Evolutionary conservation across 352 stramenopile genomes (phyloP).

Genomic region (Lagenidium giganteum): DNA sequence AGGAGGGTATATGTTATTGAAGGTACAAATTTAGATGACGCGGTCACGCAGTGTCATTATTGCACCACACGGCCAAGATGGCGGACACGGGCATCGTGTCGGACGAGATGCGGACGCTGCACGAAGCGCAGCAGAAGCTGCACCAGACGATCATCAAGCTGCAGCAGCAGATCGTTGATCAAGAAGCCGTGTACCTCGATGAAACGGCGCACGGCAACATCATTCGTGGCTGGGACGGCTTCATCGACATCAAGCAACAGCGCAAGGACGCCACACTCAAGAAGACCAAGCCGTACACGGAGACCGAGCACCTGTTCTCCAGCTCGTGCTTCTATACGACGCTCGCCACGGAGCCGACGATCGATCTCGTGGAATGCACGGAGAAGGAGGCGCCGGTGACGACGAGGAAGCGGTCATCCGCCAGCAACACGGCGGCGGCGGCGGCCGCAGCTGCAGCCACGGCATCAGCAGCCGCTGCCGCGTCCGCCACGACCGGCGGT

Average conservation of each 20-base stretch:
- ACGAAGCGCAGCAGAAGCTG: constrained; percentile 48
- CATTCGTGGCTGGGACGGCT: constrained; percentile 75
- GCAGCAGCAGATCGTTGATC: constrained; percentile 60
- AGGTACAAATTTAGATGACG: no score
- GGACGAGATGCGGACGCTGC: constrained; percentile 53
- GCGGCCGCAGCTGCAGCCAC: no score
- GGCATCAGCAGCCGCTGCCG: no score
- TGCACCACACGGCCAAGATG: neutral
- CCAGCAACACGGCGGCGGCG: constrained; percentile 15
- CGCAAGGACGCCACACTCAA: constrained; percentile 60
- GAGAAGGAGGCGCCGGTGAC: no score
- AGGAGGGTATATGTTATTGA: no score
- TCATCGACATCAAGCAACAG: constrained; percentile 59
- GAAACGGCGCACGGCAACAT: constrained; percentile 80
- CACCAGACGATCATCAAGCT: constrained; percentile 51
- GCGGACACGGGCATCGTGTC: no score
- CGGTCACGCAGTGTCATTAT: no score
- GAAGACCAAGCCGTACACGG: constrained; percentile 61
- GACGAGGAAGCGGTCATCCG: no score
- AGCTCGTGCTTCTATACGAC: constrained; percentile 46
- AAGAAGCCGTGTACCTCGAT: constrained; percentile 61
- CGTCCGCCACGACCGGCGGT: no score
- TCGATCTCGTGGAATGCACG: constrained; percentile 40
- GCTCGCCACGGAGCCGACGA: constrained; percentile 35
- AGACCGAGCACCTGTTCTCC: constrained; percentile 65